These are phyloP conservation scores for Calonectria fujianensis DNA, from an alignment of 2,329 filamentous ascomycete species.

Conservation along the genomic window DNA sequence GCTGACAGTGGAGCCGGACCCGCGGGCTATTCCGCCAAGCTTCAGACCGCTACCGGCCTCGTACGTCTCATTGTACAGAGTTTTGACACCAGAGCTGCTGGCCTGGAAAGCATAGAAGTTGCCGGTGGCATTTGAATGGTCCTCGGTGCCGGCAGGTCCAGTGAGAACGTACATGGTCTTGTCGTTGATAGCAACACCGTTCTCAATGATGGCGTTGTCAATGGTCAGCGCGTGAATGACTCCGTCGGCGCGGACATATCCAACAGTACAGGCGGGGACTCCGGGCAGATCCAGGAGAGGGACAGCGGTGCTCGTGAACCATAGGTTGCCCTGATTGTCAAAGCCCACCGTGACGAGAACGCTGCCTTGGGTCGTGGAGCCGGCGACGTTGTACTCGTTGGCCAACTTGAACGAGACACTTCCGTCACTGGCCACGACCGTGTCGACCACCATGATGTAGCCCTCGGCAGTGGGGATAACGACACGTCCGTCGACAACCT, in stretches of 20 bases:
- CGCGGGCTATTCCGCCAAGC: background rate
- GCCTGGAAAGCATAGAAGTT: conserved; percentile 5
- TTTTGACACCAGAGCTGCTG: background rate
- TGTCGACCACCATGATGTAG: background rate
- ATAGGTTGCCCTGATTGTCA: background rate
- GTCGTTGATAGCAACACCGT: background rate
- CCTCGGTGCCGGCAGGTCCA: background rate
- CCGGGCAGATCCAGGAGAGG: background rate
- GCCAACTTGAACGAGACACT: background rate
- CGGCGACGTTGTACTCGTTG: background rate
- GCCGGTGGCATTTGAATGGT: background rate
- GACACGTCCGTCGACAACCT: background rate
- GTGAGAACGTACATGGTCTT: background rate
- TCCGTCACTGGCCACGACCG: background rate
- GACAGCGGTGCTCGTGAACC: background rate
- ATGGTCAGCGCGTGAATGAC: background rate
- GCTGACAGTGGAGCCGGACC: background rate
- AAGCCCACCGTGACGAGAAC: background rate
- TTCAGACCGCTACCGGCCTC: background rate
- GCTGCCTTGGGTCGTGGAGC: background rate
- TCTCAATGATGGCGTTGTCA: background rate
- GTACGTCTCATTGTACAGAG: background rate
- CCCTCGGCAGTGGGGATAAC: background rate
- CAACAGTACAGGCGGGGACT: background rate
- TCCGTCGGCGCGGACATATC: background rate